phyloP scores from a whole-genome alignment of 306 rosid genomes.

The Rosa rugosa region DNA sequence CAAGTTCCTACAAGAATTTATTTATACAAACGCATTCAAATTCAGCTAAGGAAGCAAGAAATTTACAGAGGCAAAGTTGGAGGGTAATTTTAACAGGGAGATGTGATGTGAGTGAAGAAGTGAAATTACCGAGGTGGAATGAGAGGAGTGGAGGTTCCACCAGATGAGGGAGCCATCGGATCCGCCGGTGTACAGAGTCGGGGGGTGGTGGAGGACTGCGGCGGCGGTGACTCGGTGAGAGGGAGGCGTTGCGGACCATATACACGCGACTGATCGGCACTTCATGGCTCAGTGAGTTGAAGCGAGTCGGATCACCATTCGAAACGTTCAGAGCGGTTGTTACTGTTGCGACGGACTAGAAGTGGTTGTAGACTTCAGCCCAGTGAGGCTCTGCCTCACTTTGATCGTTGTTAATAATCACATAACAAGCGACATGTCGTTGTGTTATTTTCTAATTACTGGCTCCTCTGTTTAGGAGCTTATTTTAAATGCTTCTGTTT shows the following conservation, averaged over 20 bases:
- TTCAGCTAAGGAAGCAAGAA: neutral
- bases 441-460: too few species aligned
- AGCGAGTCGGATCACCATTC: conserved; percentile 4
- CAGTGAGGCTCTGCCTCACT: neutral
- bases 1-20: conserved; percentile 48
- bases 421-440: neutral
- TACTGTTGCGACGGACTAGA: neutral
- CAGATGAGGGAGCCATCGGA: conserved; percentile 95
- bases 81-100: neutral
- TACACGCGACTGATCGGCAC: conserved; percentile 88
- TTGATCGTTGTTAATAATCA: neutral
- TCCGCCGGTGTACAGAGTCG: conserved; percentile 85
- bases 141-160: conserved; percentile 63
- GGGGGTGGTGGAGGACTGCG: conserved; percentile 53
- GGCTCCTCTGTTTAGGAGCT: too few species aligned
- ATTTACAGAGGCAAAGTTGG: neutral
- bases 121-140: conserved; percentile 57
- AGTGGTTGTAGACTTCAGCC: neutral
- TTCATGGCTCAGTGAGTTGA: conserved; percentile 61
- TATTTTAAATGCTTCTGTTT: too few species aligned
- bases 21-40: neutral
- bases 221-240: conserved; percentile 75
- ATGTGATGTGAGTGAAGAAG: neutral
- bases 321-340: neutral
- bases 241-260: conserved; percentile 78